These are phyloP conservation scores for Lepraria neglecta DNA, from an alignment of 495 filamentous ascomycete species.

Conservation along the genomic window DNA sequence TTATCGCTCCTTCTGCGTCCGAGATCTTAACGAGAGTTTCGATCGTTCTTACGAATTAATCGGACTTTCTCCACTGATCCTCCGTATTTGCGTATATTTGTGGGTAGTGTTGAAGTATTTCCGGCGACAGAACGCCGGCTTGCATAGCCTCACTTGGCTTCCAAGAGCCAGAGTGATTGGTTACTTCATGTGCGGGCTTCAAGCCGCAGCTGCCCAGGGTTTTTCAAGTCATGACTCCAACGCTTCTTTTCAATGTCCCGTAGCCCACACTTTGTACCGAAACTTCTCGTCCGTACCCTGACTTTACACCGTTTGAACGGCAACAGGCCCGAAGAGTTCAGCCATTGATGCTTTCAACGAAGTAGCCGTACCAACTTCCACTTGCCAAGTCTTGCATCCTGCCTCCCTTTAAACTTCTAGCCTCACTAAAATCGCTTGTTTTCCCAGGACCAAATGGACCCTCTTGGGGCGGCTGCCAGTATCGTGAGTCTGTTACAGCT, in stretches of 20 bases:
- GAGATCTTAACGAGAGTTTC: too few species aligned
- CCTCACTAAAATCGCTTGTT: not conserved
- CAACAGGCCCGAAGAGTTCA: too few species aligned
- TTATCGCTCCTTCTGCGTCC: not conserved
- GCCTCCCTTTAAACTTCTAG: not conserved
- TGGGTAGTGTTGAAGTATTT: too few species aligned
- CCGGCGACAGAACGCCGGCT: not conserved
- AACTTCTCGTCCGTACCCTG: too few species aligned
- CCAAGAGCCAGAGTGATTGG: not conserved
- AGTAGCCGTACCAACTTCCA: too few species aligned
- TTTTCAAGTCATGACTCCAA: not conserved
- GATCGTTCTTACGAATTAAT: too few species aligned
- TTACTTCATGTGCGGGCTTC: not conserved
- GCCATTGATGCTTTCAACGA: too few species aligned
- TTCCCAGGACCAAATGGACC: not conserved
- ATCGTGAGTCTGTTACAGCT: constrained; percentile 30
- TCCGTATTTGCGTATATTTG: not conserved
- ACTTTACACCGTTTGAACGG: too few species aligned
- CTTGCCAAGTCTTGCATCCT: too few species aligned
- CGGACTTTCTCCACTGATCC: not conserved
- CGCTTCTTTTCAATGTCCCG: not conserved
- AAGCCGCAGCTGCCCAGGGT: constrained; percentile 11
- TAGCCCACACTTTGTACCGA: not conserved
- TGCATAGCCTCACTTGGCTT: constrained; percentile 5
- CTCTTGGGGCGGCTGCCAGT: constrained; percentile 24